Conservation (phyloP, 2,329 filamentous ascomycete species). For the Nemania bipapillata region DNA sequence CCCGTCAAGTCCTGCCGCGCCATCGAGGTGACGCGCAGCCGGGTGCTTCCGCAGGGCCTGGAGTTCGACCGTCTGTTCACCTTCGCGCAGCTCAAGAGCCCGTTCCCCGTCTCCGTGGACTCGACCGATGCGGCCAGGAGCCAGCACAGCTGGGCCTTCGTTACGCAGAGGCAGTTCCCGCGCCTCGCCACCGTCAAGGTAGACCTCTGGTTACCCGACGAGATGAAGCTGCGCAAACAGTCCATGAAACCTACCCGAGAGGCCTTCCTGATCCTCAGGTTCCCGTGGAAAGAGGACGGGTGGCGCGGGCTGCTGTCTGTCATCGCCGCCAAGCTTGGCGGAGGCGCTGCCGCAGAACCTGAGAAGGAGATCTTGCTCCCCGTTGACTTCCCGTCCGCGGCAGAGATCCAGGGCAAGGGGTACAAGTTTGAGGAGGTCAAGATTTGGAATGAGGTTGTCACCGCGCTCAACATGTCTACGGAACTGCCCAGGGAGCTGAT, state of each 20-base stretch:
- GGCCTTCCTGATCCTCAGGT: constrained; percentile 73
- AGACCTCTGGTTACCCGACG: constrained; percentile 76
- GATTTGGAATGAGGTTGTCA: constrained; percentile 70
- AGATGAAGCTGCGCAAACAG: constrained; percentile 62
- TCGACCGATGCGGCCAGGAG: constrained; percentile 51
- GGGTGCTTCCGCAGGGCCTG: constrained; percentile 75
- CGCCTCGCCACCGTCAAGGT: constrained; percentile 75
- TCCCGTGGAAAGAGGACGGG: constrained; percentile 68
- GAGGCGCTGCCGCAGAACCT: constrained; percentile 62
- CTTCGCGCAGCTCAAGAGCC: constrained; percentile 74
- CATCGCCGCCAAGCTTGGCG: constrained; percentile 62
- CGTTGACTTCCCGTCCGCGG: constrained; percentile 67
- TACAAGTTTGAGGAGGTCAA: constrained; percentile 71
- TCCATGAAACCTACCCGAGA: constrained; percentile 62
- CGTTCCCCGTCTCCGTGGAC: constrained; percentile 57
- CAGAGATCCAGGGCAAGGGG: constrained; percentile 66
- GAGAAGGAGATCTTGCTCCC: constrained; percentile 75
- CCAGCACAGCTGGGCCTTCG: constrained; percentile 72
- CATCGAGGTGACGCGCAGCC: constrained; percentile 74
- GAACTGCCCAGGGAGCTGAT: constrained; percentile 72
- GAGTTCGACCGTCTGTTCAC: constrained; percentile 85
- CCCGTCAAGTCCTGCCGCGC: constrained; percentile 85
- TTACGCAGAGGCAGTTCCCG: constrained; percentile 76
- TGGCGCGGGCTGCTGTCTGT: constrained; percentile 60
- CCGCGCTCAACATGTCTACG: constrained; percentile 66